phyloP scores from a whole-genome alignment of 192 early-diverging fungal genomes.

The Kickxella alabastrina region DNA sequence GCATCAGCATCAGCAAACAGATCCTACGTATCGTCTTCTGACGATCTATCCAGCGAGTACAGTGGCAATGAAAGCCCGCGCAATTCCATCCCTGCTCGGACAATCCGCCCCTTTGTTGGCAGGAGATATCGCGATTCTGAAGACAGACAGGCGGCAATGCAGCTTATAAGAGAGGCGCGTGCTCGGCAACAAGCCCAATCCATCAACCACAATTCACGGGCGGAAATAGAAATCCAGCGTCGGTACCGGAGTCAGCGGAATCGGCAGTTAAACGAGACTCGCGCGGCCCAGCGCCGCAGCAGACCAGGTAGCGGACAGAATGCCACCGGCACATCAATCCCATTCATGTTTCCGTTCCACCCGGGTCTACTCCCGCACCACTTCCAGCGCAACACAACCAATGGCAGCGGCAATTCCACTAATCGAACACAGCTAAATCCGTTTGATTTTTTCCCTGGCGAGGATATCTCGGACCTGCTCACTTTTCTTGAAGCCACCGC shows the following conservation, averaged over 20 bases:
- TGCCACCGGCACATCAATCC: too few species aligned
- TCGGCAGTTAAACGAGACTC: background rate
- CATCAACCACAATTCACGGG: too few species aligned
- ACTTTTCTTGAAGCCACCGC: constrained; percentile 41
- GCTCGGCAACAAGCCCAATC: too few species aligned
- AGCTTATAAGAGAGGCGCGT: too few species aligned
- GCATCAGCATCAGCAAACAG: too few species aligned
- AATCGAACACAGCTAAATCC: constrained; percentile 14
- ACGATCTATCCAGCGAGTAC: background rate
- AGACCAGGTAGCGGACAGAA: background rate
- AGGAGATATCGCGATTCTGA: background rate
- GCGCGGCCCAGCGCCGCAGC: background rate
- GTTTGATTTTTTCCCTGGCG: constrained; percentile 40
- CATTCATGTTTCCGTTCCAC: constrained; percentile 29
- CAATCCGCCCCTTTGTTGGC: too few species aligned
- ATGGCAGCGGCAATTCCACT: too few species aligned
- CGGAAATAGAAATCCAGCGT: background rate
- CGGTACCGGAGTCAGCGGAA: background rate
- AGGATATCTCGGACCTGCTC: constrained; percentile 36
- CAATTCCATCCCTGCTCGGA: background rate
- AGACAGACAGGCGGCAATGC: too few species aligned
- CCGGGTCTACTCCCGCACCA: constrained; percentile 21
- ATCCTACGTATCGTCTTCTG: background rate
- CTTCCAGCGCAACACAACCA: constrained; percentile 8
- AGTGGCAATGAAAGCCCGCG: background rate